A percentile compares a stretch with the other conserved stretches of the same genome.
Evolutionary conservation across 768 basidiomycete genomes (phyloP).

Genomic region (Leccinum sublutescens): DNA sequence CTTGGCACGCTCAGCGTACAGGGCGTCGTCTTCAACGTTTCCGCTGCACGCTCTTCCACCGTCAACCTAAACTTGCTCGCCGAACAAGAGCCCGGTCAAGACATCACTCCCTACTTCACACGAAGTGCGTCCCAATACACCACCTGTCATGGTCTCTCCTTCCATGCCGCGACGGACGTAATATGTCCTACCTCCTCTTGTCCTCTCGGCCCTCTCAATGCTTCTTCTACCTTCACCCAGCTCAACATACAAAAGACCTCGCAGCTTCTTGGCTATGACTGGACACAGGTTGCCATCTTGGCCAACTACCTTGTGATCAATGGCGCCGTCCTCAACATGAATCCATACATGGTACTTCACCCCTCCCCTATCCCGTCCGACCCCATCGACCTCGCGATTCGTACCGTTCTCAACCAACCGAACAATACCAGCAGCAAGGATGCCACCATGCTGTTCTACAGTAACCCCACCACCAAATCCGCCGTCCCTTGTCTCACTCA

Average conservation of each 20-base stretch:
- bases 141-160: constrained; percentile 59
- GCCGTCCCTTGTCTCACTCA: constrained; percentile 79
- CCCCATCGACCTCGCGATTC: constrained; percentile 78
- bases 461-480: constrained; percentile 57
- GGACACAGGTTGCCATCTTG: constrained; percentile 79
- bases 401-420: constrained; percentile 58
- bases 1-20: constrained; percentile 70
- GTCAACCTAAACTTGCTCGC: constrained; percentile 62
- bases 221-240: constrained; percentile 52
- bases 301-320: constrained; percentile 84
- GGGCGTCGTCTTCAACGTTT: constrained; percentile 76
- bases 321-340: constrained; percentile 91
- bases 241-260: constrained; percentile 67
- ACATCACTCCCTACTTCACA: constrained; percentile 85
- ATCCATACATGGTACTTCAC: constrained; percentile 78
- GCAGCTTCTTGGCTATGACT: constrained; percentile 81
- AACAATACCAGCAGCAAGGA: constrained; percentile 71
- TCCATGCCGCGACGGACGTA: constrained; percentile 67
- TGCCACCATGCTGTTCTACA: constrained; percentile 84
- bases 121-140: constrained; percentile 66
- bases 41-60: constrained; percentile 43
- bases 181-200: constrained; percentile 71
- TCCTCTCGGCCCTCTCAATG: constrained; percentile 59
- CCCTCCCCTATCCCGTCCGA: constrained; percentile 67
- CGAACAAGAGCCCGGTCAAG: constrained; percentile 65